Conservation (phyloP, 495 filamentous ascomycete genomes). For the Letharia columbiana region DNA sequence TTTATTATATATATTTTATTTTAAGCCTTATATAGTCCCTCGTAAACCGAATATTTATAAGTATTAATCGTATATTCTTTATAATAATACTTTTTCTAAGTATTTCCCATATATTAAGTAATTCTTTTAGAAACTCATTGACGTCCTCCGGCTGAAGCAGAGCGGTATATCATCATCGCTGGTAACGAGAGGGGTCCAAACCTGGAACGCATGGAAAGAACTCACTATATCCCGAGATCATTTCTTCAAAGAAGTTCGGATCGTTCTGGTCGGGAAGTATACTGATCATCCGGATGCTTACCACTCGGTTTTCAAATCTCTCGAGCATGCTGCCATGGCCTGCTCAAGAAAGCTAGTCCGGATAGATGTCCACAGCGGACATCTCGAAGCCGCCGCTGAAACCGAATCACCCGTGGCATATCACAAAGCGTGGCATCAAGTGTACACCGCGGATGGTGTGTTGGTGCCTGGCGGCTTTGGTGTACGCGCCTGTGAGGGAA, state of each 20-base stretch:
- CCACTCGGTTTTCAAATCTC: constrained; percentile 67
- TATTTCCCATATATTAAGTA: too few relatives aligned
- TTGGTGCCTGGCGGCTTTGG: constrained; percentile 71
- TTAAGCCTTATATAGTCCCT: too few relatives aligned
- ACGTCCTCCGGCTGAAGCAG: constrained; percentile 51
- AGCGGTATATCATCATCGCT: constrained; percentile 38
- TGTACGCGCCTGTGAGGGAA: constrained; percentile 69
- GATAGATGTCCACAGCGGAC: constrained; percentile 72
- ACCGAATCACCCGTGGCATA: constrained; percentile 58
- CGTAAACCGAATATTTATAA: too few relatives aligned
- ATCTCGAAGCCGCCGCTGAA: constrained; percentile 59
- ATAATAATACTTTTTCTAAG: too few relatives aligned
- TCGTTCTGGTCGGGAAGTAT: constrained; percentile 92
- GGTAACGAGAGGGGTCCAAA: constrained; percentile 47
- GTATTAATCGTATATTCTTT: too few relatives aligned
- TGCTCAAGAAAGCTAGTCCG: constrained; percentile 72
- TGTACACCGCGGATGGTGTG: constrained; percentile 61
- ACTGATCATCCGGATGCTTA: constrained; percentile 75
- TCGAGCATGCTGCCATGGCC: constrained; percentile 88
- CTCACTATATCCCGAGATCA: constrained; percentile 55
- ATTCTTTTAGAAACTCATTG: too few relatives aligned
- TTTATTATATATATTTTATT: too few relatives aligned
- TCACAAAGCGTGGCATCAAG: constrained; percentile 80
- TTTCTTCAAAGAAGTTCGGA: constrained; percentile 59
- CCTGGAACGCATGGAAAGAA: constrained; percentile 68